Percentiles rank a stretch among this genome's conserved stretches.
Evolutionary conservation across 2,329 filamentous ascomycete species (phyloP).

Genomic region (Scytalidium sp.): DNA sequence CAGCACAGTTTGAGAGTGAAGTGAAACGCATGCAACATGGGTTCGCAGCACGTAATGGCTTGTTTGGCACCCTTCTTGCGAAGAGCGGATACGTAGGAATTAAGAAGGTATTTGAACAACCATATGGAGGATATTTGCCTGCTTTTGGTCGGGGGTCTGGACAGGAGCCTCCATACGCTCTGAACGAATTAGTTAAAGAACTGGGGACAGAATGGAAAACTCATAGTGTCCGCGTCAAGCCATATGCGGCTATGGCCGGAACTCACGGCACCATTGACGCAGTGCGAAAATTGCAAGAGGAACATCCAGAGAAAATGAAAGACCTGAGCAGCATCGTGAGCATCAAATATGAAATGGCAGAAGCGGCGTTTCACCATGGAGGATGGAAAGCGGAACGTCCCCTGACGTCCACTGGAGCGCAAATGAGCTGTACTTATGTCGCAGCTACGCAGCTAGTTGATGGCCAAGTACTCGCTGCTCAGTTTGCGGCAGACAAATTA

Average conservation of each 20-base stretch:
- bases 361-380: slow-evolving; percentile 30
- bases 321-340: slow-evolving; percentile 25
- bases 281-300: slow-evolving; percentile 27
- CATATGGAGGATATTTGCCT: slow-evolving; percentile 39
- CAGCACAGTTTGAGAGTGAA: slow-evolving; percentile 34
- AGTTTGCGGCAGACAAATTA: slow-evolving; percentile 30
- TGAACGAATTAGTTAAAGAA: slow-evolving; percentile 26
- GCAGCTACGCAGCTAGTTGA: slow-evolving; percentile 36
- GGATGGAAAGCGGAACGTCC: slow-evolving; percentile 33
- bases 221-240: slow-evolving; percentile 32
- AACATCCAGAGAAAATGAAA: slow-evolving; percentile 22
- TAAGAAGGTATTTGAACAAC: slow-evolving; percentile 36
- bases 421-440: slow-evolving; percentile 35
- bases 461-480: slow-evolving; percentile 28
- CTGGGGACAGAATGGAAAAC: slow-evolving; percentile 35
- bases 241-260: slow-evolving; percentile 34
- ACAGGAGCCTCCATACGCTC: slow-evolving; percentile 22
- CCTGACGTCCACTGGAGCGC: slow-evolving; percentile 32
- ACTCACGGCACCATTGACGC: slow-evolving; percentile 34
- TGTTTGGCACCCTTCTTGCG: slow-evolving; percentile 36
- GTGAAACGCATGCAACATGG: slow-evolving; percentile 44
- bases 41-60: slow-evolving; percentile 40
- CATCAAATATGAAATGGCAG: slow-evolving; percentile 28
- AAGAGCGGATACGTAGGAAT: slow-evolving; percentile 38
- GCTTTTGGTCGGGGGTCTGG: slow-evolving; percentile 32